Evolutionary conservation across 495 filamentous ascomycete genomes (phyloP).

Genomic region (Chaetomium fimeti): DNA sequence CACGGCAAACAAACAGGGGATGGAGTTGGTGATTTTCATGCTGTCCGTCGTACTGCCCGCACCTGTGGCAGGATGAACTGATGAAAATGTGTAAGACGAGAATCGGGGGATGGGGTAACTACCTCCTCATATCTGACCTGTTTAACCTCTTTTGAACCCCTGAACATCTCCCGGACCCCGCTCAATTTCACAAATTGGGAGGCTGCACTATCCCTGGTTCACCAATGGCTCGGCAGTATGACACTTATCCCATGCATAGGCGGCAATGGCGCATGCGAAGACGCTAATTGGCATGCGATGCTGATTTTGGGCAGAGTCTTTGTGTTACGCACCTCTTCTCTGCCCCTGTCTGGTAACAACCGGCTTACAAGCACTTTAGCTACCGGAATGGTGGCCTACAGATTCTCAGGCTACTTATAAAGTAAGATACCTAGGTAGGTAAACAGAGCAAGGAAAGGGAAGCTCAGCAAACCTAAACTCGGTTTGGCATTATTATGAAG

Average conservation of each 20-base stretch:
- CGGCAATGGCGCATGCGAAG: background rate
- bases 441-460: too few species aligned
- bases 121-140: background rate
- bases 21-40: background rate
- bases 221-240: conserved; percentile 1
- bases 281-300: background rate
- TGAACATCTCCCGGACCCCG: conserved; percentile 14
- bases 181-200: background rate
- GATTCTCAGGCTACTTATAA: too few species aligned
- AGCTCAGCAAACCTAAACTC: too few species aligned
- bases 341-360: background rate
- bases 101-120: background rate
- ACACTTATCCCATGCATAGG: background rate
- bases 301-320: background rate
- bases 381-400: too few species aligned
- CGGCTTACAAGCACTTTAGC: too few species aligned
- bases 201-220: background rate
- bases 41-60: background rate
- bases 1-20: background rate
- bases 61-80: background rate
- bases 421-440: too few species aligned
- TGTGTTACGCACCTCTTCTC: background rate
- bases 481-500: too few species aligned
- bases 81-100: background rate
- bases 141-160: background rate